Evolutionary conservation across 1,284 basidiomycete genomes (phyloP), one percentile per base, ranked within the genome.

Genomic region (Ustilago nuda): DNA sequence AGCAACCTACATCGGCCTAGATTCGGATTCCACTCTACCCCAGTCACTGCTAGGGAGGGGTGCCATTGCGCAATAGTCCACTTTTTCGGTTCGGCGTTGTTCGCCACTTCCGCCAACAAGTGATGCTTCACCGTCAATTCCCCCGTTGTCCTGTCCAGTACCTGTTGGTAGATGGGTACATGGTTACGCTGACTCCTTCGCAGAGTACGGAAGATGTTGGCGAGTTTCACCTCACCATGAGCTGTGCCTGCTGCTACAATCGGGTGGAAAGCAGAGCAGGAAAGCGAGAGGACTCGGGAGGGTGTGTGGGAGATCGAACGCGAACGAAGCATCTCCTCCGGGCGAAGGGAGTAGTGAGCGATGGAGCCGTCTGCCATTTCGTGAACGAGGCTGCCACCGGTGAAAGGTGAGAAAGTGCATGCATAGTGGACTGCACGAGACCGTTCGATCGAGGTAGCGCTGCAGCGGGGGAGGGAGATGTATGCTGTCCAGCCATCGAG

Each of bases 281-380:
- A 41, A 6, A 78, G 33, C 4, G 61, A 32, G 3, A 64, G n/a
- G 1, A 64, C 54, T 0, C 76, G 54, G 5, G 58, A 57, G 1
- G 67, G 60, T 0, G 71, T 39, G 35, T 58, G 36, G 4, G 68
- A 56, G 4, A 74, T 48, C n/a, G 35, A 17, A 1, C 76, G 54
- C 13, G 61, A 55, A 6, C 71, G 59, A 3, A 69, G 53, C 61
- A 74, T 55, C 32, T 74, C 61, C 27, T 71, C 72, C 1, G 65
- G 39, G 2, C 65, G 61, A 15, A 71, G 13, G 4, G 61, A 61
- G 46, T 68, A 72, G 41, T 68, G 56, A 32, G 58, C 48, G 17
- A 76, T 55, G 3, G 52, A 56, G 0, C 72, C 72, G 15, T 75
- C 72, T n/a, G 63, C 67, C n/a, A 64, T 52, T 57, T 75, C 72